Evolutionary conservation across 1,284 basidiomycete species (phyloP).

Genomic region (Leccinum fallax): DNA sequence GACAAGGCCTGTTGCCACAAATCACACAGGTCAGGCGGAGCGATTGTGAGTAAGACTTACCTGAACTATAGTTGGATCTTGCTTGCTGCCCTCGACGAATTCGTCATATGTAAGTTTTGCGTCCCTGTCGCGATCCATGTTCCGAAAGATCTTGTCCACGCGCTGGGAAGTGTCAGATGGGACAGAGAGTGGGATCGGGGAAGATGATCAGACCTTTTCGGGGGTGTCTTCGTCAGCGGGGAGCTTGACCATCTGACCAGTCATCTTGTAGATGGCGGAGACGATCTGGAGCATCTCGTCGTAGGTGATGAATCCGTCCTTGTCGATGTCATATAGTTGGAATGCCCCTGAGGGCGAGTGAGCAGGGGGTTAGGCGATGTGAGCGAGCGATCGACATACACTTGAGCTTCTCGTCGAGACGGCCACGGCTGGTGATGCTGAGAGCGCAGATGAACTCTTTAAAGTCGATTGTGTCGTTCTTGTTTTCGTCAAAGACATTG

Average conservation of each 20-base stretch:
- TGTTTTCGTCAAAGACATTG: conserved; percentile 96
- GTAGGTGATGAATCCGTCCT: conserved; percentile 95
- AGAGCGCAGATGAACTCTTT: conserved; percentile 99
- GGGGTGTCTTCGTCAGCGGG: conserved; percentile 98
- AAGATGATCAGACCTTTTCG: conserved; percentile 73
- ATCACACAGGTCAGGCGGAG: conserved; percentile 19
- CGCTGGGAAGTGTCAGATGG: conserved; percentile 53
- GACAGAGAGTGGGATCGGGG: conserved; percentile 4
- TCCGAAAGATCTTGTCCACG: conserved; percentile 94
- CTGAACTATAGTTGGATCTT: conserved; percentile 98
- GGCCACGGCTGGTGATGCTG: conserved; percentile 90
- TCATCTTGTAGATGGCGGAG: conserved; percentile 97
- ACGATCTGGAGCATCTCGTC: conserved; percentile 99
- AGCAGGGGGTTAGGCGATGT: conserved; percentile 17
- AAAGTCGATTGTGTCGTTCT: conserved; percentile 96
- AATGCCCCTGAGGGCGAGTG: conserved; percentile 82
- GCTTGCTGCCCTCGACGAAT: conserved; percentile 96
- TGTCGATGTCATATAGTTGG: conserved; percentile 99
- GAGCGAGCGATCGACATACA: conserved; percentile 57
- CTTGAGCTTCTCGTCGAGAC: conserved; percentile 97
- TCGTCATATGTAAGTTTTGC: conserved; percentile 90
- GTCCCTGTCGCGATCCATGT: conserved; percentile 93
- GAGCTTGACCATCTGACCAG: conserved; percentile 98
- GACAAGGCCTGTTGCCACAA: conserved; percentile 61
- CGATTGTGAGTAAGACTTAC: conserved; percentile 45